Conservation (phyloP, 257 asterid species). For the Solanum pinnatisectum region DNA sequence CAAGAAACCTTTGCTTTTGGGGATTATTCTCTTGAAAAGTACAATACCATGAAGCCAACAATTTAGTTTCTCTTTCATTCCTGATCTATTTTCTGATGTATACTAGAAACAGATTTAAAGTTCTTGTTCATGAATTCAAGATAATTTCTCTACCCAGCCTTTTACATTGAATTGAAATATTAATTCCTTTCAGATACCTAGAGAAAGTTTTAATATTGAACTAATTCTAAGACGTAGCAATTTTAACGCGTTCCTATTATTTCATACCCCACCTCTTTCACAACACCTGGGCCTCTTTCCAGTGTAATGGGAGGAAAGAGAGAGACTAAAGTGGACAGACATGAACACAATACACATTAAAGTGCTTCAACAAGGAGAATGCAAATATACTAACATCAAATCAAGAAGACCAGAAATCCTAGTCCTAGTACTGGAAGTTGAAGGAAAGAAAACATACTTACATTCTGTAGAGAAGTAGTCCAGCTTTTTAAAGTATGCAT, state of each 20-base stretch:
- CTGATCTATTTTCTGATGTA: neutral
- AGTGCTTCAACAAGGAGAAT: neutral
- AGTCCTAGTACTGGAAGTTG: neutral
- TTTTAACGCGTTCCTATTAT: neutral
- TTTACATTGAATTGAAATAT: neutral
- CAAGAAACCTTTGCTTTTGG: neutral
- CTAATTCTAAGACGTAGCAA: neutral
- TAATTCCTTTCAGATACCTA: neutral
- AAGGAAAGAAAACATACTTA: slow-evolving; percentile 26
- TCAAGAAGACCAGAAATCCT: neutral
- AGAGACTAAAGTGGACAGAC: neutral
- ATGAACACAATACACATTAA: neutral
- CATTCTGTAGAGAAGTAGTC: slow-evolving; percentile 99
- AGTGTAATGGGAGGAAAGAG: neutral
- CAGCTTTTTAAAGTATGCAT: slow-evolving; percentile 87
- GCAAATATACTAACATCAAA: neutral
- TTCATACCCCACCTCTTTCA: neutral
- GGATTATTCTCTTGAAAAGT: neutral
- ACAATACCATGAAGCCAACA: neutral
- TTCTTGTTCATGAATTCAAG: neutral
- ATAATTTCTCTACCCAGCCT: neutral
- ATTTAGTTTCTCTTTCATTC: neutral
- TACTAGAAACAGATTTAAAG: neutral
- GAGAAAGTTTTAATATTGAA: neutral
- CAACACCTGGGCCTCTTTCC: neutral